Percentiles rank a stretch among this genome's conserved stretches.
phyloP scores from a whole-genome alignment of 768 basidiomycete genomes.

The Kockovaella imperatae region DNA sequence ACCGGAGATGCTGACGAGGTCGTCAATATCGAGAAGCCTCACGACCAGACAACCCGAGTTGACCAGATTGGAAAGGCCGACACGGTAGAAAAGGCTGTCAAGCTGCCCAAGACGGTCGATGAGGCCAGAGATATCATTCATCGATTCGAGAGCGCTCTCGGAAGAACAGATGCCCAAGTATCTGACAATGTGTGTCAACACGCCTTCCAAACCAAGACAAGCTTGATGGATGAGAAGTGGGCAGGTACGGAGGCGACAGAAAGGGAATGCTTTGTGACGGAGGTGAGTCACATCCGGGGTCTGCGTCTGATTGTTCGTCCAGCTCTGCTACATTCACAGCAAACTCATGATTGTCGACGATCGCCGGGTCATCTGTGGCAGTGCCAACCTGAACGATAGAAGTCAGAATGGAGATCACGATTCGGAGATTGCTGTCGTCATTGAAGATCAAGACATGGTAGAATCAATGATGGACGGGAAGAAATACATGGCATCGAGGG shows the following conservation, averaged over 20 bases:
- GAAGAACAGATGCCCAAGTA: conserved; percentile 26
- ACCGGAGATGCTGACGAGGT: conserved; percentile 52
- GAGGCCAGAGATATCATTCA: conserved; percentile 63
- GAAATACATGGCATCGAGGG: conserved; percentile 61
- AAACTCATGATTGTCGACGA: conserved; percentile 90
- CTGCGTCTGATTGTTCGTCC: conserved; percentile 44
- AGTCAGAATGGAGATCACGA: conserved; percentile 66
- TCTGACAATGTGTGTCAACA: conserved; percentile 54
- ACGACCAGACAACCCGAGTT: conserved; percentile 48
- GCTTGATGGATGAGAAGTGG: conserved; percentile 72
- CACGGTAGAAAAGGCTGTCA: conserved; percentile 55
- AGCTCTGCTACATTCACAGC: conserved; percentile 41
- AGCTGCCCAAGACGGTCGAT: conserved; percentile 59
- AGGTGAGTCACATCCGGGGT: conserved; percentile 41
- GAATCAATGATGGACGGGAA: conserved; percentile 69
- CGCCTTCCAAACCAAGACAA: conserved; percentile 57
- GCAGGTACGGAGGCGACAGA: conserved; percentile 76
- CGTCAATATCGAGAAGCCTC: conserved; percentile 54
- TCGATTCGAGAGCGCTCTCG: conserved; percentile 63
- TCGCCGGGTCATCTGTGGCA: conserved; percentile 81
- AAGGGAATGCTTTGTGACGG: conserved; percentile 59
- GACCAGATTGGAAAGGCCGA: conserved; percentile 53
- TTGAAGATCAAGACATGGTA: conserved; percentile 78
- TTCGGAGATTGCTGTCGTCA: conserved; percentile 86
- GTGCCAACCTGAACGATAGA: conserved; percentile 59